phyloP scores from a whole-genome alignment of 1,284 basidiomycete species.

The Fomes fomentarius region DNA sequence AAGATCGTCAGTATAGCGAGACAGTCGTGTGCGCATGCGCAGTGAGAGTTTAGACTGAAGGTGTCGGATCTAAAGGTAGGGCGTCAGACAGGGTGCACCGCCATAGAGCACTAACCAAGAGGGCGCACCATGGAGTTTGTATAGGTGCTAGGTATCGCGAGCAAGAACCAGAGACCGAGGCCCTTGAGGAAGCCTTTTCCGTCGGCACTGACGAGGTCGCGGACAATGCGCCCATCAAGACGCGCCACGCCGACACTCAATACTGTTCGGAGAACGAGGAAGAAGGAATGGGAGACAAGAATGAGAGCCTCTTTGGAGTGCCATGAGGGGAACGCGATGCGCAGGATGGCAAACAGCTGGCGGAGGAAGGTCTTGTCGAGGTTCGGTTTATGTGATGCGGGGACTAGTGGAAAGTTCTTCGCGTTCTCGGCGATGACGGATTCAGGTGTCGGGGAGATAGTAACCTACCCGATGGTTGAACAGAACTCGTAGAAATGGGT shows the following conservation, averaged over 20 bases:
- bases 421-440: constrained; percentile 50
- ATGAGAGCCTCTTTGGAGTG: constrained; percentile 80
- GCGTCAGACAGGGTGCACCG: background rate
- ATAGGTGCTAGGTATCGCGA: constrained; percentile 93
- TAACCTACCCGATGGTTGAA: constrained; percentile 6
- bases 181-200: constrained; percentile 85
- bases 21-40: constrained; percentile 84
- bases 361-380: constrained; percentile 82
- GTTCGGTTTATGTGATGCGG: constrained; percentile 58
- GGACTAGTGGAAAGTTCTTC: constrained; percentile 56
- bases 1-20: constrained; percentile 91
- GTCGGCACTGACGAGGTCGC: constrained; percentile 89
- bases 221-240: constrained; percentile 89
- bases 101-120: background rate
- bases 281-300: constrained; percentile 82
- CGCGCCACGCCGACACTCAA: constrained; percentile 88
- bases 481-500: background rate
- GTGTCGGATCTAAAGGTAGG: constrained; percentile 73
- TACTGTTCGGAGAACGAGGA: constrained; percentile 86
- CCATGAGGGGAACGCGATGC: constrained; percentile 76
- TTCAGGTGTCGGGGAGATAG: constrained; percentile 40
- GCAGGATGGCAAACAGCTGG: constrained; percentile 79
- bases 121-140: constrained; percentile 88
- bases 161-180: constrained; percentile 86
- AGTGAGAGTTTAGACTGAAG: constrained; percentile 91